Percentiles rank a stretch among this genome's conserved stretches.
These are phyloP conservation scores for Rhododendron kiyosumense DNA, from an alignment of 148 eudicot genomes.

Conservation along the genomic window DNA sequence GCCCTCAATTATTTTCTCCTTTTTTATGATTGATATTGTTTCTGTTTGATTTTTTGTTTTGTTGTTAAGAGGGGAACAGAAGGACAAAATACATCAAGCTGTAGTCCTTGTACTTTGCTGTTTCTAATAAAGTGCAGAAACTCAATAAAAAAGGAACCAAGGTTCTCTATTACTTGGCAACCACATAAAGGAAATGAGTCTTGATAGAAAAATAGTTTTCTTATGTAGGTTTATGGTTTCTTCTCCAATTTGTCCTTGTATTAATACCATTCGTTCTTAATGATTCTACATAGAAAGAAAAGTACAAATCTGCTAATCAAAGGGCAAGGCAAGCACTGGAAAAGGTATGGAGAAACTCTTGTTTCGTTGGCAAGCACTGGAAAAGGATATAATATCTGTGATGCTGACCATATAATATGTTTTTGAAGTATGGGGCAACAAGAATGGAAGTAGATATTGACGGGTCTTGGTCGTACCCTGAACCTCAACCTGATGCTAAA, in stretches of 20 bases:
- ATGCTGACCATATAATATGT: slow-evolving; percentile 18
- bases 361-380: neutral
- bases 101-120: neutral
- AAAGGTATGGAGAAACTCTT: slow-evolving; percentile 39
- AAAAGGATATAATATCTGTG: neutral
- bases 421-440: slow-evolving; percentile 78
- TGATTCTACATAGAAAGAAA: slow-evolving; percentile 47
- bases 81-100: neutral
- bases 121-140: neutral
- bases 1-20: neutral
- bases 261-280: neutral
- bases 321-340: slow-evolving; percentile 73
- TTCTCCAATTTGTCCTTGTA: neutral
- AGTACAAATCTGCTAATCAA: slow-evolving; percentile 74
- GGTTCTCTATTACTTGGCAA: neutral
- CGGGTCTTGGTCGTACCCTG: slow-evolving; percentile 72
- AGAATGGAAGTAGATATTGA: slow-evolving; percentile 72
- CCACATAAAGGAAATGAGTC: neutral
- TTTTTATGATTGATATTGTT: neutral
- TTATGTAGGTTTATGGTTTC: neutral
- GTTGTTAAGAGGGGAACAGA: neutral
- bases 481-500: slow-evolving; percentile 43
- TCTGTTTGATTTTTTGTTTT: neutral
- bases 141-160: neutral
- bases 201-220: neutral